These are phyloP conservation scores for Rhypophila decipiens DNA, from an alignment of 495 filamentous ascomycete species.

Conservation along the genomic window DNA sequence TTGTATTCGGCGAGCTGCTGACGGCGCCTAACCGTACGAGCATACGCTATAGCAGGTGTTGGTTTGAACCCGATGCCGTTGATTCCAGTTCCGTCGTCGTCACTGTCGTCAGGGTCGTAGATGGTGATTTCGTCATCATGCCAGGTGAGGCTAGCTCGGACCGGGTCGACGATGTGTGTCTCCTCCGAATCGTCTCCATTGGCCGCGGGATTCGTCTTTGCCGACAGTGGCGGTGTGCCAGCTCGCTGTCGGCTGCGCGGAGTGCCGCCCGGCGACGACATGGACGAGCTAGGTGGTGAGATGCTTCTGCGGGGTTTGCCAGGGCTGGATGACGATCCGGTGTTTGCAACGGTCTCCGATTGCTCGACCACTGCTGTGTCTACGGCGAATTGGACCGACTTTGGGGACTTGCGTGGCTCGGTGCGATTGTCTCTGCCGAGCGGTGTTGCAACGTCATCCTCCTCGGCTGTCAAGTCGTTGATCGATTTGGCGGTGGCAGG, in stretches of 20 bases:
- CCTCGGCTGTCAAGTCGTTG: not conserved
- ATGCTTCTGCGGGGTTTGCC: slow-evolving; percentile 12
- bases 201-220: slow-evolving; percentile 12
- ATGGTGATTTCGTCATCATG: slow-evolving; percentile 79
- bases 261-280: slow-evolving; percentile 9
- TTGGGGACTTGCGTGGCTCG: not conserved
- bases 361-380: slow-evolving; percentile 25
- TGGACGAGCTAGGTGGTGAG: no score
- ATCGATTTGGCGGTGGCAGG: not conserved
- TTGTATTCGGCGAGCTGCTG: slow-evolving; percentile 83
- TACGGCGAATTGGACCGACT: slow-evolving; percentile 13
- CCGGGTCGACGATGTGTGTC: slow-evolving; percentile 40
- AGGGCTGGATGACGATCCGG: slow-evolving; percentile 2
- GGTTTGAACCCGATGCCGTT: slow-evolving; percentile 91
- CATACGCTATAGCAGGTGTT: slow-evolving; percentile 74
- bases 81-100: slow-evolving; percentile 73
- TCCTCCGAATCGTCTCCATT: slow-evolving; percentile 1
- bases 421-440: not conserved
- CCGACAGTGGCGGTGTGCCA: slow-evolving; percentile 34
- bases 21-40: slow-evolving; percentile 64
- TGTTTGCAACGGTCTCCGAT: slow-evolving; percentile 15
- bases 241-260: slow-evolving; percentile 34
- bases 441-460: not conserved
- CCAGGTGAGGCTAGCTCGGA: slow-evolving; percentile 63
- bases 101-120: slow-evolving; percentile 65